Evolutionary conservation across 2,329 filamentous ascomycete species (phyloP), one percentile per base, ranked within the genome.

Genomic region (Alternaria solani): DNA sequence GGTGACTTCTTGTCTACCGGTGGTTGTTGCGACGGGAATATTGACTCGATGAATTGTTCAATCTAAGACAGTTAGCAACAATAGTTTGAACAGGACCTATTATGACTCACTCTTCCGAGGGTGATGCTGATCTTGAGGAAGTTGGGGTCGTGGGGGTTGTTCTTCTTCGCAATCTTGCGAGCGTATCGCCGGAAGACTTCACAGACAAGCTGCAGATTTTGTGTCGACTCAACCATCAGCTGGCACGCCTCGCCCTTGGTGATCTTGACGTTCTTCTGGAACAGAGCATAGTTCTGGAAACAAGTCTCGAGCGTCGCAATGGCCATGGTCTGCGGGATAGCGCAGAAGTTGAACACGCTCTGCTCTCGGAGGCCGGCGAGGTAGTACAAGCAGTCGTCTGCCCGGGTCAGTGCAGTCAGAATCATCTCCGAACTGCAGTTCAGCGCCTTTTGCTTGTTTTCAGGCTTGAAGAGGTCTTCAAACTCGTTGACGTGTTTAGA

Each of bases 311-410:
- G 82, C 0, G 94, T 98, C 8, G 95, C 94, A 77, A 99, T 97
- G 54, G 94, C 95, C 95, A 99, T 99, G 66, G 89, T 85, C 80
- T 99, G 95, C 2, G 95, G 95, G 65, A 99, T 99, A 57, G 94
- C 94, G 48, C 93, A 93, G 79, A 99, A 99, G 85, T 99, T 99
- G 88, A 99, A 99, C 26, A 97, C 93, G 76, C 93, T 96, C 82
- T 99, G 95, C 76, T 99, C 95, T 68, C 90, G 90, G 65, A 99
- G 88, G 47, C 92, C 95, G 5, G 94, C 94, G 83, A 99, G 93
- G 82, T 98, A 99, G 83, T 94, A 97, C n/a, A 99, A 81, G 76
- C 94, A 98, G 75, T 98, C 93, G 66, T 97, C 93, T 5, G 87
- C 91, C 69, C 96, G 91, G 74, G 89, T 88, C 43, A 99, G 84